These are phyloP conservation scores for Trichoderma afroharzianum DNA, from an alignment of 2,329 filamentous ascomycete species.

Conservation along the genomic window DNA sequence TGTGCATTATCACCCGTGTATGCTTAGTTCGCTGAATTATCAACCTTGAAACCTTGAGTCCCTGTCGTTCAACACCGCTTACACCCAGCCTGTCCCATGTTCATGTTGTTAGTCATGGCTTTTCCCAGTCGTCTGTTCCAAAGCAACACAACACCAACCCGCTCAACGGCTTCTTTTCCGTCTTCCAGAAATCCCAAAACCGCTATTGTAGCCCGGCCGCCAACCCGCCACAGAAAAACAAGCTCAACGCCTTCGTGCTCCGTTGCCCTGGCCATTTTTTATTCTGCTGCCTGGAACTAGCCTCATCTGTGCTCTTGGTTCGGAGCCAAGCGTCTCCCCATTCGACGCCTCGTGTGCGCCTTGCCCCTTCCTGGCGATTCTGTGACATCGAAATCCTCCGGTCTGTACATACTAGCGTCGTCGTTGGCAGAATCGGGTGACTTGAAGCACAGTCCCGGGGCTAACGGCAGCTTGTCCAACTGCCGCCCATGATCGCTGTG, in stretches of 20 bases:
- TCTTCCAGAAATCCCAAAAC: constrained; percentile 1
- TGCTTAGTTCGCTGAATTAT: background rate
- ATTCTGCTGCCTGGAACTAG: constrained; percentile 19
- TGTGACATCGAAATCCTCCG: constrained; percentile 6
- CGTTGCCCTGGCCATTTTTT: constrained; percentile 10
- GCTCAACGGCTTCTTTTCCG: background rate
- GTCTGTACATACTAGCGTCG: background rate
- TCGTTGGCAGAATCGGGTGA: background rate
- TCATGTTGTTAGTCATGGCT: background rate
- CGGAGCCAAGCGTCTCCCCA: constrained; percentile 13
- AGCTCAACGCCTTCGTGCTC: background rate
- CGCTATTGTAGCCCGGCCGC: background rate
- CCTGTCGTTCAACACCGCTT: background rate
- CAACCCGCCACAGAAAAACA: constrained; percentile 1
- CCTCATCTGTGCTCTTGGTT: constrained; percentile 2
- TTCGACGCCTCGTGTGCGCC: constrained; percentile 16
- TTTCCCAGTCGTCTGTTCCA: background rate
- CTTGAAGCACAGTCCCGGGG: background rate
- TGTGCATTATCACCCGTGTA: background rate
- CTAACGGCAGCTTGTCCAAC: constrained; percentile 13
- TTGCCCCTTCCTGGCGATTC: constrained; percentile 2
- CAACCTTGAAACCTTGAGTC: background rate
- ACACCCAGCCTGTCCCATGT: background rate
- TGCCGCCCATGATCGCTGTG: background rate
- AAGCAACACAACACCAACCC: background rate